Evolutionary conservation across 352 stramenopile genomes (phyloP).

Genomic region (Detonula confervacea): DNA sequence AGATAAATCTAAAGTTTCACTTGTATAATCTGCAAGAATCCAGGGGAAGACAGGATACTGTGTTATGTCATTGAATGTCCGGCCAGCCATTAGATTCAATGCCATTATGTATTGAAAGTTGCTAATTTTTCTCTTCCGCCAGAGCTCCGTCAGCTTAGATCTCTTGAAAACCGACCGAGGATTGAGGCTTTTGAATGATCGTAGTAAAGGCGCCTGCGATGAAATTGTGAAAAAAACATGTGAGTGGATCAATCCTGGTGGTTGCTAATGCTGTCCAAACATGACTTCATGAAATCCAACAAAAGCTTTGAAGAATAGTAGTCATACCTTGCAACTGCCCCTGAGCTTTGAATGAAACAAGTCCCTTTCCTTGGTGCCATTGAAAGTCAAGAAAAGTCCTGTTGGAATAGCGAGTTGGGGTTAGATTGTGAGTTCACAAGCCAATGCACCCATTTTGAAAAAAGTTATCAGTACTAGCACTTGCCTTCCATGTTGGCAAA

Average conservation of each 20-base stretch:
- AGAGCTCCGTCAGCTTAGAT: constrained; percentile 83
- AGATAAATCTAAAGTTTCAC: constrained; percentile 91
- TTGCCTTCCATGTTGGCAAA: constrained; percentile 80
- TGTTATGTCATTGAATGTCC: constrained; percentile 92
- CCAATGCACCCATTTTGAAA: too few species aligned
- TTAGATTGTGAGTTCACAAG: too few species aligned
- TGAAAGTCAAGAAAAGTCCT: constrained; percentile 63
- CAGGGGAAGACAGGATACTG: constrained; percentile 99
- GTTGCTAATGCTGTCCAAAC: too few species aligned
- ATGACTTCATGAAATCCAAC: constrained; percentile 6
- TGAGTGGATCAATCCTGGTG: not conserved
- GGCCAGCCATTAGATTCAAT: constrained; percentile 93
- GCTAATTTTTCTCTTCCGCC: constrained; percentile 86
- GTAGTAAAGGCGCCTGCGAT: constrained; percentile 73
- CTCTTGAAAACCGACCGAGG: constrained; percentile 81
- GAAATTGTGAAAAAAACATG: constrained; percentile 19
- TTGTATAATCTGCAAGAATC: constrained; percentile 96
- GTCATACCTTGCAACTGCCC: constrained; percentile 79
- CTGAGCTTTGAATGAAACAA: constrained; percentile 83
- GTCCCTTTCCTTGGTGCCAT: constrained; percentile 78
- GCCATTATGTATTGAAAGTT: constrained; percentile 97
- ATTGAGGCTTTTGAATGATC: constrained; percentile 81
- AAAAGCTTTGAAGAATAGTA: constrained; percentile 15
- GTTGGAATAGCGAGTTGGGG: too few species aligned
- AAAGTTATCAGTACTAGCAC: constrained; percentile 2